Conservation (phyloP, 2,329 filamentous ascomycete genomes). For the Cordyceps farinosa region DNA sequence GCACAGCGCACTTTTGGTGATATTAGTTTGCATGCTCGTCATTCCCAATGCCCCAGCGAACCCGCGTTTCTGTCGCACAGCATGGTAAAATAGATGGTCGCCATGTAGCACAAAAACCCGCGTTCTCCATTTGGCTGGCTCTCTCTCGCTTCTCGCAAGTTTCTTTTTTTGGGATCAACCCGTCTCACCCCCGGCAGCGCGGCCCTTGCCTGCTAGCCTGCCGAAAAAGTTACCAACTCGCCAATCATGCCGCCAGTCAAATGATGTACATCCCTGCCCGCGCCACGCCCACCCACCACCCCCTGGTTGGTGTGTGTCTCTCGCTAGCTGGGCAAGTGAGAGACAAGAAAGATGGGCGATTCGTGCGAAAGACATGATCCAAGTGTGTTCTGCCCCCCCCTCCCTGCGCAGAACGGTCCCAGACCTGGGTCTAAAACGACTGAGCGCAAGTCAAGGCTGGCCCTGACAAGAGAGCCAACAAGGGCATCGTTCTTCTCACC, state of each 20-base stretch:
- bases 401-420: no score
- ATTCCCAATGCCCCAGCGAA: no score
- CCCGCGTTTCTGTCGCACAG: no score
- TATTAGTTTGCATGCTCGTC: no score
- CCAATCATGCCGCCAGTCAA: slow-evolving; percentile 2
- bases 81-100: no score
- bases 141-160: no score
- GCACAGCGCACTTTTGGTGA: no score
- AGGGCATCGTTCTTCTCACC: neutral
- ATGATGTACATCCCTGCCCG: neutral
- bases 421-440: slow-evolving; percentile 6
- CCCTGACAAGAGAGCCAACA: neutral
- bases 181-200: neutral
- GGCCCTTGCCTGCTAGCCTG: neutral
- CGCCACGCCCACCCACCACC: no score
- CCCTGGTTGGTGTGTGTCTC: neutral
- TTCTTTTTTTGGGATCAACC: neutral
- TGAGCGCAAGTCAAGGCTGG: slow-evolving; percentile 9
- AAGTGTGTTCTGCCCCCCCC: neutral
- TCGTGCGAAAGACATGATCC: neutral
- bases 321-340: neutral
- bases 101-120: no score
- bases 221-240: neutral
- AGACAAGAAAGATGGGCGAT: neutral
- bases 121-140: no score